Conservation (phyloP, 2,329 filamentous ascomycete species). For the Cladorrhinum sp. region DNA sequence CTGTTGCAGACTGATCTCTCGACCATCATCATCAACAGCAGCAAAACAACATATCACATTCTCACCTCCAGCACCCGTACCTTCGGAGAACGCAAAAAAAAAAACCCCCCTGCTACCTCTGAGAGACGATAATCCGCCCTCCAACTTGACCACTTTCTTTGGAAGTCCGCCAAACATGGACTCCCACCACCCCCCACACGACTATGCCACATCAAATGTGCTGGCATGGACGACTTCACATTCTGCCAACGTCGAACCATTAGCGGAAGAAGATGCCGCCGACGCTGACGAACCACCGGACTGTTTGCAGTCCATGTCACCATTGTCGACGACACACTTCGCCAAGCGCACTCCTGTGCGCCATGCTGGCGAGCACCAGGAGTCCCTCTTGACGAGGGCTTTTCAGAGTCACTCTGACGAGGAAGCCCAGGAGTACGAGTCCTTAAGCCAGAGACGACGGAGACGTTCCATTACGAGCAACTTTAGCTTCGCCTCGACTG, state of each 20-base stretch:
- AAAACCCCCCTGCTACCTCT: slow-evolving; percentile 8
- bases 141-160: not conserved
- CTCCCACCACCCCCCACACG: slow-evolving; percentile 35
- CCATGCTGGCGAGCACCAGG: slow-evolving; percentile 55
- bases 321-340: slow-evolving; percentile 37
- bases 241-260: slow-evolving; percentile 41
- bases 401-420: slow-evolving; percentile 67
- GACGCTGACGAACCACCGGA: slow-evolving; percentile 92
- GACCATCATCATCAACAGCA: not conserved
- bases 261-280: slow-evolving; percentile 60
- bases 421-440: slow-evolving; percentile 40
- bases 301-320: slow-evolving; percentile 32
- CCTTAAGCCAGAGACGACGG: slow-evolving; percentile 39
- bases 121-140: slow-evolving; percentile 5
- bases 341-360: slow-evolving; percentile 46
- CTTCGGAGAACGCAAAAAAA: slow-evolving; percentile 3
- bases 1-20: not conserved
- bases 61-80: not conserved
- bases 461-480: slow-evolving; percentile 74
- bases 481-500: slow-evolving; percentile 76
- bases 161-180: slow-evolving; percentile 32
- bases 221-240: slow-evolving; percentile 44
- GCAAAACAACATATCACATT: not conserved
- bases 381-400: slow-evolving; percentile 85
- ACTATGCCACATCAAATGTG: slow-evolving; percentile 40